Evolutionary conservation across 1,139 yeast genomes (phyloP).

Genomic region (Lodderomyces oxycetoniae): DNA sequence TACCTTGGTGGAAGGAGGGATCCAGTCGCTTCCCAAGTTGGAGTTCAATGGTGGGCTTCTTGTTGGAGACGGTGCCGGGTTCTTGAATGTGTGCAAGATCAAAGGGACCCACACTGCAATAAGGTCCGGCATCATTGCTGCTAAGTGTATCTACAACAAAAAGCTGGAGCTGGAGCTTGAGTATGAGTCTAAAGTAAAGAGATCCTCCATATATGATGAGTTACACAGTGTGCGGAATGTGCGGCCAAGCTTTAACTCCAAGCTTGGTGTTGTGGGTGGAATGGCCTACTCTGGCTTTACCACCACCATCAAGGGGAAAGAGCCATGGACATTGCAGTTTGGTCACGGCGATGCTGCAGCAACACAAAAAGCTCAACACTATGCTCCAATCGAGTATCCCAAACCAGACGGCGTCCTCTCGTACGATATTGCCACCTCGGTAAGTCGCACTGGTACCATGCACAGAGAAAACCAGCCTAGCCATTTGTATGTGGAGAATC

Average conservation of each 20-base stretch:
- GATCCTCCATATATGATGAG: constrained; percentile 86
- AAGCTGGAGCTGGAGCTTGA: constrained; percentile 42
- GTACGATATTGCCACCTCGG: constrained; percentile 87
- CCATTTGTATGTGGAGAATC: constrained; percentile 72
- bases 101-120: constrained; percentile 98
- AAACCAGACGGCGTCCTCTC: constrained; percentile 90
- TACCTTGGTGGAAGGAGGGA: constrained; percentile 94
- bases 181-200: constrained; percentile 60
- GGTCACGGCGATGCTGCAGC: constrained; percentile 65
- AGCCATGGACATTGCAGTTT: constrained; percentile 84
- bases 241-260: constrained; percentile 80
- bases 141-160: constrained; percentile 69
- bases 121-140: constrained; percentile 92
- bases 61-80: constrained; percentile 95
- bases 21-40: constrained; percentile 83
- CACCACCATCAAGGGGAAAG: constrained; percentile 69
- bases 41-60: constrained; percentile 93
- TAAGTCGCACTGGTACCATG: constrained; percentile 90
- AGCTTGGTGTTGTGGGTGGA: constrained; percentile 74
- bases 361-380: constrained; percentile 64
- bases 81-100: constrained; percentile 92
- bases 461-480: constrained; percentile 93
- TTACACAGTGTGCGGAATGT: constrained; percentile 78
- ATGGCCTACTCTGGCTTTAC: constrained; percentile 80
- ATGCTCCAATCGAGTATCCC: constrained; percentile 75